These are phyloP conservation scores for Flaveria brownii DNA, from an alignment of 129 eudicot genomes.

Conservation along the genomic window DNA sequence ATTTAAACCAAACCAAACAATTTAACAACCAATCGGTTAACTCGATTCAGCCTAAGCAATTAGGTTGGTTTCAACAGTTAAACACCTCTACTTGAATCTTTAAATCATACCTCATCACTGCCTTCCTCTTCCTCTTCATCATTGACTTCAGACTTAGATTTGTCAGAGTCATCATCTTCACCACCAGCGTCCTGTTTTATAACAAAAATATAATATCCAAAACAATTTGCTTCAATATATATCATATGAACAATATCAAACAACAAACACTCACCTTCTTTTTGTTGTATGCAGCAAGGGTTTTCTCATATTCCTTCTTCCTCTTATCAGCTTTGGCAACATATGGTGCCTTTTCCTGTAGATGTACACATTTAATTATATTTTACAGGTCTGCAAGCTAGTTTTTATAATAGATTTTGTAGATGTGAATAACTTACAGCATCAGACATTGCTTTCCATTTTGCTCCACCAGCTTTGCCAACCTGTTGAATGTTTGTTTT, in stretches of 20 bases:
- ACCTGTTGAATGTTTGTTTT: constrained; percentile 37
- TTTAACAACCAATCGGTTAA: too few relatives aligned
- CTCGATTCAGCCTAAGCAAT: too few relatives aligned
- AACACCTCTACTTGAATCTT: too few relatives aligned
- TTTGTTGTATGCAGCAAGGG: constrained; percentile 56
- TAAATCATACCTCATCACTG: constrained; percentile 49
- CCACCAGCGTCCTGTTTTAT: constrained; percentile 27
- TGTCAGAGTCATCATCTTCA: constrained; percentile 74
- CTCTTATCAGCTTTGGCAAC: constrained; percentile 62
- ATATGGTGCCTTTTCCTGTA: constrained; percentile 72
- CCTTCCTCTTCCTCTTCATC: constrained; percentile 72
- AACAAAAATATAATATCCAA: neutral
- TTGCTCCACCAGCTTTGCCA: constrained; percentile 84
- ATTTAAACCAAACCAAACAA: too few relatives aligned
- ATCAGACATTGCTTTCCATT: constrained; percentile 69
- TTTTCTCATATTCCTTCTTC: constrained; percentile 70
- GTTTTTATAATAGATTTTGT: neutral
- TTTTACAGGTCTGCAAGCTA: neutral
- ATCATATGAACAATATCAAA: neutral
- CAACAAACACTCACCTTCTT: constrained; percentile 37
- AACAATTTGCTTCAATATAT: neutral
- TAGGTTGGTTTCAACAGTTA: too few relatives aligned
- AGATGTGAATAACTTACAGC: constrained; percentile 37
- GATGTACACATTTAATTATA: neutral
- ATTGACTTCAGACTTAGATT: constrained; percentile 77